Conservation (phyloP, 179 eudicot genomes). For the Pouteria campechiana region DNA sequence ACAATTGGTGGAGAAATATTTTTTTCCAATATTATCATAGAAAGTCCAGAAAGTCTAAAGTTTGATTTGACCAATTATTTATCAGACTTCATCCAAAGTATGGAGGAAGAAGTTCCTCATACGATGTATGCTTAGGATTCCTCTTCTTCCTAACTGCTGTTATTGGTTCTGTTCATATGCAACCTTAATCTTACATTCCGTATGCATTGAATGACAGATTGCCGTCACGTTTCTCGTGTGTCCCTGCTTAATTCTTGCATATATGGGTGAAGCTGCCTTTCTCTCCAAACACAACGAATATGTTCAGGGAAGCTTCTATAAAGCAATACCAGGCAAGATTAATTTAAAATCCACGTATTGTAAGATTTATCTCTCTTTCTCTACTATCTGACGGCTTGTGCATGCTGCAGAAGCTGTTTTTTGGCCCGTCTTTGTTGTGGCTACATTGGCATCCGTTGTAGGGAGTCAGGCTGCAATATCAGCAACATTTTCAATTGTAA, state of each 20-base stretch:
- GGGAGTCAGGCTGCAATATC: constrained; percentile 74
- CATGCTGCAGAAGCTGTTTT: constrained; percentile 32
- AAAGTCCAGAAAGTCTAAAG: no score
- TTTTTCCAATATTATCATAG: no score
- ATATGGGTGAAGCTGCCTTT: constrained; percentile 79
- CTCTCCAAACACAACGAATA: constrained; percentile 49
- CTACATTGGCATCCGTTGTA: constrained; percentile 58
- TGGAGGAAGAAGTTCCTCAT: no score
- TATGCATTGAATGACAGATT: constrained; percentile 22
- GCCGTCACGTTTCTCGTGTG: constrained; percentile 46
- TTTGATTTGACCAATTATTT: no score
- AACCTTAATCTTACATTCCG: no score
- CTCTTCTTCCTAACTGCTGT: no score
- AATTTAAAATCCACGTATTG: background rate
- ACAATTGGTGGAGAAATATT: no score
- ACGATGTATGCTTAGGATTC: no score
- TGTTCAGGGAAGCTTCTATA: constrained; percentile 56
- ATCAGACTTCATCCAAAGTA: no score
- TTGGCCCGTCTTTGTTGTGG: constrained; percentile 73
- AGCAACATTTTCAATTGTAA: constrained; percentile 69
- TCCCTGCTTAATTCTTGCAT: constrained; percentile 51
- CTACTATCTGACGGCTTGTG: background rate
- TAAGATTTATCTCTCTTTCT: background rate
- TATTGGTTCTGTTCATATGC: no score
- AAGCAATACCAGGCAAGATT: constrained; percentile 49